Base-by-base conservation (phyloP, 768 basidiomycete genomes). In the Rickenella mellea region DNA sequence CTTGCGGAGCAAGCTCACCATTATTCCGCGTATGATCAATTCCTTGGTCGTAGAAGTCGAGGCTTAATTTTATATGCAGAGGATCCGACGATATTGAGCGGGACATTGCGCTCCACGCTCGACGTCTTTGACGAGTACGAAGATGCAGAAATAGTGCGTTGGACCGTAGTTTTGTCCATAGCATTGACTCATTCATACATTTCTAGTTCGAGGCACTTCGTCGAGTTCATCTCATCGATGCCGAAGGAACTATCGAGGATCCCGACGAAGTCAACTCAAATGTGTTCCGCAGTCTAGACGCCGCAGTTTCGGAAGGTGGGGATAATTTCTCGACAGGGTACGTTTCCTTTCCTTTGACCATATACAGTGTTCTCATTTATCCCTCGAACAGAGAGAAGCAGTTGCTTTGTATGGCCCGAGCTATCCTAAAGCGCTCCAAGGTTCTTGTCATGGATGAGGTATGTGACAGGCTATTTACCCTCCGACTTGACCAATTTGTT, bases 291-390 rank as follows among this genome's bases (percentile, higher is more conserved):
- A 75, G 80, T 51, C 64, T 88, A 5, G 83, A 89, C 47, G 82
- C 78, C 0, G 50, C 69, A 6, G 83, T 88, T 2, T 80, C 81
- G 1, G 88, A 92, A 63, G 85, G 83, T 1, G 87, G 86, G 14
- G 90, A 93, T 15, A 93, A 91, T 63, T 91, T 92, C 57, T 88
- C 84, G 0, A 83, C 84, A 6, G 85, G 84, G 82, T 83, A 44
- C 35, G 69, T 55, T 2, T n/a, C 7, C 21, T 28, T 24, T 25
- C 39, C 22, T 26, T 46, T 29, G 31, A 20, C 31, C n/a, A n/a
- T 28, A 9, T 22, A 40, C 31, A 40, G 9, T 39, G 28, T 8
- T 8, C 20, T n/a, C 2, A 27, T 22, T 19, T 29, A 5, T 39
- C 2, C 8, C 24, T 27, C 10, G 11, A 39, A 9, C 32, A 79